Evolutionary conservation across 495 filamentous ascomycete species (phyloP).

Genomic region (Penicillium lagena): DNA sequence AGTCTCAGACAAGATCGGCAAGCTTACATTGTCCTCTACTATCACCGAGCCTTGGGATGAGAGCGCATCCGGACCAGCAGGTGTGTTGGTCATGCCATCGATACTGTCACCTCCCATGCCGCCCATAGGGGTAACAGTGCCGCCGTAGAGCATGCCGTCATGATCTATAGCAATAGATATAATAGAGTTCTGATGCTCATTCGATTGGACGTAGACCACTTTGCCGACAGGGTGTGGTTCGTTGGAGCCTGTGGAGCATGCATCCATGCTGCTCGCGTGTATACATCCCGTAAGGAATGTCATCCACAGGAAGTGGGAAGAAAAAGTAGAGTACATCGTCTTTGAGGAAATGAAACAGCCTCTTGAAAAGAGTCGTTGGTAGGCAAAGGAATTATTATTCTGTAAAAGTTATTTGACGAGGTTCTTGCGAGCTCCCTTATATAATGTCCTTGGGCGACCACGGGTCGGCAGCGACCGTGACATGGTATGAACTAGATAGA

Average conservation of each 20-base stretch:
- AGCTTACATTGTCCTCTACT: conserved; percentile 40
- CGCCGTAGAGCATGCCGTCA: conserved; percentile 34
- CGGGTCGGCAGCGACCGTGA: no score
- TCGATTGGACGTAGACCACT: conserved; percentile 48
- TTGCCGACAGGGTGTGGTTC: conserved; percentile 12
- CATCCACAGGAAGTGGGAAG: no score
- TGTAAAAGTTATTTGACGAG: no score
- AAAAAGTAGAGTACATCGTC: no score
- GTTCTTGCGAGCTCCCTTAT: no score
- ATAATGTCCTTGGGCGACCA: no score
- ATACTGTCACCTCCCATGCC: conserved; percentile 1
- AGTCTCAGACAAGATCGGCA: not conserved
- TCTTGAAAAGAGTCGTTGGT: no score
- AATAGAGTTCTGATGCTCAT: conserved; percentile 39
- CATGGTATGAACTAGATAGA: not conserved
- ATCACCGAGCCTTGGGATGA: conserved; percentile 43
- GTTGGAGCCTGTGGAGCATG: no score
- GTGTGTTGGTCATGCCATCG: conserved; percentile 21
- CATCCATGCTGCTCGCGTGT: no score
- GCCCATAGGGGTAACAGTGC: conserved; percentile 1
- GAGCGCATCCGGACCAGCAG: conserved; percentile 45
- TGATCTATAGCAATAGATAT: conserved; percentile 36
- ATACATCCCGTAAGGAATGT: no score
- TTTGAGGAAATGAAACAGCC: no score
- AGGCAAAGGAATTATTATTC: no score